Percentiles rank a stretch among this genome's conserved stretches.
phyloP scores from a whole-genome alignment of 371 early-diverging fungal species.

The Cladochytrium tenue region DNA sequence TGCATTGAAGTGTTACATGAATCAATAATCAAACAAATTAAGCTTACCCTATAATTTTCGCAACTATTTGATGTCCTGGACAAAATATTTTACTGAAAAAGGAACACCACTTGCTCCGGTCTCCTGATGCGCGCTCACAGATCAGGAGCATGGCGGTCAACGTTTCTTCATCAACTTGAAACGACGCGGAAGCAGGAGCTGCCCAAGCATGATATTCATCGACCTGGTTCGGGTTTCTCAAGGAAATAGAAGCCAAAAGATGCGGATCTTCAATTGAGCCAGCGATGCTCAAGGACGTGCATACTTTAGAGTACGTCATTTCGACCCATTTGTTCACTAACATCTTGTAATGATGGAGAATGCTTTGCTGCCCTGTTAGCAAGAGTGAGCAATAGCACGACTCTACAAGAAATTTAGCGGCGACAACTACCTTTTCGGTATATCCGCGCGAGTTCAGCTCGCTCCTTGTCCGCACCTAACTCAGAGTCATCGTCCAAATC shows the following conservation, averaged over 20 bases:
- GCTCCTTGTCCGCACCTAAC: neutral
- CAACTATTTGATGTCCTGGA: neutral
- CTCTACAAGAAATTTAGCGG: too few species aligned
- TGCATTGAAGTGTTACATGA: neutral
- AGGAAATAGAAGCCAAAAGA: neutral
- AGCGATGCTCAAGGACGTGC: neutral
- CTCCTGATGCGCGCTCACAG: neutral
- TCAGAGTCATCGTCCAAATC: neutral
- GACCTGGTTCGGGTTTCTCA: neutral
- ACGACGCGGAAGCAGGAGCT: neutral
- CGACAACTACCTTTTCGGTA: neutral
- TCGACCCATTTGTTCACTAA: neutral
- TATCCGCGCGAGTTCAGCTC: neutral
- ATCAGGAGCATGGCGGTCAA: neutral
- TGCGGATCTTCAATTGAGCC: neutral
- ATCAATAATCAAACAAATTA: neutral
- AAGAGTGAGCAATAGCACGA: neutral
- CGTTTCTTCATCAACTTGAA: neutral
- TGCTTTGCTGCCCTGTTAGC: neutral
- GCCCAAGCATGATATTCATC: neutral
- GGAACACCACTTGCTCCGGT: neutral
- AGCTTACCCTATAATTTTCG: neutral
- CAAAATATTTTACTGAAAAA: neutral
- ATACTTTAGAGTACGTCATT: neutral
- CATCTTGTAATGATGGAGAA: neutral